These are phyloP conservation scores for Tuber brumale DNA, from an alignment of 495 filamentous ascomycete species.

Conservation along the genomic window DNA sequence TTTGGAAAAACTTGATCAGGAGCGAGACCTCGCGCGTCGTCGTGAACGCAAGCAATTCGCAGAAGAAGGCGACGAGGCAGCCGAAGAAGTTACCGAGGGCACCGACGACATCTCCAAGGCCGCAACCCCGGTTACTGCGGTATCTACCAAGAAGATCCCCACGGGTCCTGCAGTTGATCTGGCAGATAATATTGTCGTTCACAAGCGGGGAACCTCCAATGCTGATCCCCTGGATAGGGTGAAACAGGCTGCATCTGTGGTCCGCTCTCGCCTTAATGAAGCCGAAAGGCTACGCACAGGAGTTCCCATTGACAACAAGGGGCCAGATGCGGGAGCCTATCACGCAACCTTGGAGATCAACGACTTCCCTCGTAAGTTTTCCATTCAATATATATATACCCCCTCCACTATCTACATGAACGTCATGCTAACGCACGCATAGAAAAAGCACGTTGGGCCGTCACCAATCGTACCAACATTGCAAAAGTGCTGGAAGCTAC, in stretches of 20 bases:
- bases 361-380: slow-evolving; percentile 79
- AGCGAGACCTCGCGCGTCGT: slow-evolving; percentile 74
- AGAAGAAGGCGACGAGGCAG: slow-evolving; percentile 81
- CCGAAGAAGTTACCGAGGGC: slow-evolving; percentile 57
- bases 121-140: slow-evolving; percentile 49
- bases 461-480: slow-evolving; percentile 97
- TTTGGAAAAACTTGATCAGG: slow-evolving; percentile 80
- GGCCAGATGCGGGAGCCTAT: slow-evolving; percentile 93
- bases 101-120: slow-evolving; percentile 56
- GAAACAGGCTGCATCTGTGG: slow-evolving; percentile 72
- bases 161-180: slow-evolving; percentile 42
- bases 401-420: not conserved
- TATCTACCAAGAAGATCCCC: slow-evolving; percentile 14
- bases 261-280: slow-evolving; percentile 77
- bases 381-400: not conserved
- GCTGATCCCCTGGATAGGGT: slow-evolving; percentile 77
- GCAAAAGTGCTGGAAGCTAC: slow-evolving; percentile 95
- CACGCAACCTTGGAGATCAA: slow-evolving; percentile 98
- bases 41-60: slow-evolving; percentile 84
- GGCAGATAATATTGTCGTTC: slow-evolving; percentile 71
- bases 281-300: slow-evolving; percentile 80
- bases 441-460: slow-evolving; percentile 96
- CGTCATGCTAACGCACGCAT: slow-evolving; percentile 33
- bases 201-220: slow-evolving; percentile 50
- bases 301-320: slow-evolving; percentile 97